Base-by-base conservation (phyloP, 2,329 filamentous ascomycete species). In the Xylogone sp. region DNA sequence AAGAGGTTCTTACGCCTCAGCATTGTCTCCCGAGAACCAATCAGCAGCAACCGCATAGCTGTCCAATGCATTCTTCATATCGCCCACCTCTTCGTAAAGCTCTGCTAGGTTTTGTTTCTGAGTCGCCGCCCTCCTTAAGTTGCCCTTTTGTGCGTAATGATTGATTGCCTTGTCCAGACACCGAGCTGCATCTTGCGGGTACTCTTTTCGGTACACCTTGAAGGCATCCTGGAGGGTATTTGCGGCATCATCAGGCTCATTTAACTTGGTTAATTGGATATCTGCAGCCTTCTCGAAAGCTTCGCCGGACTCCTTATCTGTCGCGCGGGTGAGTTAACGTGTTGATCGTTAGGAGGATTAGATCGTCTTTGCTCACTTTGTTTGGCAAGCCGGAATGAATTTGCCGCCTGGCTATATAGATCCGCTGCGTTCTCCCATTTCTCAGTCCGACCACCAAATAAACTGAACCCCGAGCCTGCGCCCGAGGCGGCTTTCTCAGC, bases 401-500 rank as follows among this genome's bases (percentile, higher is more conserved):
- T 96, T 56, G 86, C 94, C 42, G 93, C 93, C 69, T 96, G 85
- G 54, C 82, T 84, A 67, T 91, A 97, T 58, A 94, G 76, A 60
- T 97, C 91, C 57, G 88, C 90, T 13, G 93, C 93, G 72, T 86
- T 84, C 73, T 95, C 88, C 66, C 89, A 92, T 71, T 97, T 97
- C 57, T 96, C 55, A 63, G 88, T 81, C 53, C 85, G 82, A 44
- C 89, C 89, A 43, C 91, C 89, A 63, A 99, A 97, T 72, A 96
- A 84, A 69, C 85, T 89, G 74, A 96, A 97, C 62, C 92, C 92
- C 22, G 87, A 77, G 19, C 82, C 77, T 42, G 93, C 92, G 60
- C 86, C 77, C 62, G 84, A 74, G 21, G 88, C 81, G 48, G 84
- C 79, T 76, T 94, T 96, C 66, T 97, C 90, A 74, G 94, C 94